These are phyloP conservation scores for Coccinonectria pachysandricola DNA, from an alignment of 2,329 filamentous ascomycete species.

Conservation along the genomic window DNA sequence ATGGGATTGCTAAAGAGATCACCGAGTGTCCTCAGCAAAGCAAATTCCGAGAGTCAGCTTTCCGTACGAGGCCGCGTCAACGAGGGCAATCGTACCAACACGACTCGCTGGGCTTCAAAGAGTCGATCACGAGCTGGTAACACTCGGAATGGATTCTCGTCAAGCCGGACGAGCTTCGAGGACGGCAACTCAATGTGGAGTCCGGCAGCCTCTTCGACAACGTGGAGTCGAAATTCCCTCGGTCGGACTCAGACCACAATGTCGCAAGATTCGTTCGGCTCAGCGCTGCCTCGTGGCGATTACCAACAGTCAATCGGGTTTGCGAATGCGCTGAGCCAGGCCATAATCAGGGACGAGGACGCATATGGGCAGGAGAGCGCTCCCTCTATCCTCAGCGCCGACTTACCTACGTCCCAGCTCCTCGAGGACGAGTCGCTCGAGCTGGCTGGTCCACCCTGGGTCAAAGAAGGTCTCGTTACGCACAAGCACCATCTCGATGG, in stretches of 20 bases:
- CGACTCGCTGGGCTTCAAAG: conserved; percentile 73
- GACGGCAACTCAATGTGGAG: conserved; percentile 87
- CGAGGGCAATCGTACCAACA: conserved; percentile 42
- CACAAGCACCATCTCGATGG: conserved; percentile 95
- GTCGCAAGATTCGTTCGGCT: conserved; percentile 84
- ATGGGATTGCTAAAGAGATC: conserved; percentile 71
- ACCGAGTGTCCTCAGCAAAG: conserved; percentile 86
- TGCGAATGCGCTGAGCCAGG: conserved; percentile 90
- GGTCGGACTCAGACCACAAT: conserved; percentile 85
- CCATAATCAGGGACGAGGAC: conserved; percentile 84
- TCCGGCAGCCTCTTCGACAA: conserved; percentile 73
- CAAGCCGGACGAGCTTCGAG: conserved; percentile 88
- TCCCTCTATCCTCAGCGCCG: conserved; percentile 48
- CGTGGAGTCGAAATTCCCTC: conserved; percentile 89
- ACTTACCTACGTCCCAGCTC: conserved; percentile 50
- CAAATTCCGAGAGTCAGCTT: conserved; percentile 69
- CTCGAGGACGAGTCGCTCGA: conserved; percentile 90
- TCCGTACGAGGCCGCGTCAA: conserved; percentile 60
- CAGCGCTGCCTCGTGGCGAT: conserved; percentile 63
- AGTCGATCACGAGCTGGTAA: conserved; percentile 69
- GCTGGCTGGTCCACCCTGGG: conserved; percentile 89
- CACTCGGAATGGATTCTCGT: conserved; percentile 70
- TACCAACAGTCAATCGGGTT: conserved; percentile 97
- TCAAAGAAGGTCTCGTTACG: conserved; percentile 90
- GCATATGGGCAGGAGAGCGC: conserved; percentile 39